Conservation (phyloP, 1,284 basidiomycete species). For the Pyrrhoderma lamaoense region DNA sequence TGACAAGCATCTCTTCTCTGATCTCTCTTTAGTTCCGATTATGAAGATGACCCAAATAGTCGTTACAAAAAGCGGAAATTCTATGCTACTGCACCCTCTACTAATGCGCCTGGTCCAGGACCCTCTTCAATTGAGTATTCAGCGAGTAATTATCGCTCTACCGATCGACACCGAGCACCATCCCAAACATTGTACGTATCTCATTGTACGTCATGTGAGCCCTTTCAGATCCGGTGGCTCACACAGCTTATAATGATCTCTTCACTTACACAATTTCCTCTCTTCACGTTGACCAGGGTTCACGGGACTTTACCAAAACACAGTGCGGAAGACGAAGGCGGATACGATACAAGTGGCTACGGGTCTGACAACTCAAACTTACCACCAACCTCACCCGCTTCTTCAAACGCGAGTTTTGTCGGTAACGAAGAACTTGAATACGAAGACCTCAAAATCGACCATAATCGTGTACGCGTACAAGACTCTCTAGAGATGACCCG, state of each 20-base stretch:
- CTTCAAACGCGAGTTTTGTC: background rate
- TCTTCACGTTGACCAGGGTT: background rate
- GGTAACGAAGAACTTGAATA: background rate
- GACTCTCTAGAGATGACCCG: too few species aligned
- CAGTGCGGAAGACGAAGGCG: background rate
- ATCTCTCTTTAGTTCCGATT: constrained; percentile 3
- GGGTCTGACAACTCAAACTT: constrained; percentile 2
- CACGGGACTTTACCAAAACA: background rate
- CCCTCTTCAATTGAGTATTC: background rate
- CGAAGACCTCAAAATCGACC: background rate
- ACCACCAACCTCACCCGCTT: constrained; percentile 5
- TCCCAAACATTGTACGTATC: too few species aligned
- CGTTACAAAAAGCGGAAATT: constrained; percentile 6
- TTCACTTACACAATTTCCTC: background rate
- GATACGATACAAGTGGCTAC: background rate
- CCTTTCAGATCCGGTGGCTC: background rate
- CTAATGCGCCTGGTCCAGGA: background rate
- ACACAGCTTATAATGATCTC: background rate
- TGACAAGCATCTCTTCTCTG: too few species aligned
- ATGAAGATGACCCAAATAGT: constrained; percentile 5
- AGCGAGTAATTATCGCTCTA: background rate
- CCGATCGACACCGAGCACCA: too few species aligned
- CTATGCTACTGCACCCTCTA: background rate
- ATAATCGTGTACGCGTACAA: background rate
- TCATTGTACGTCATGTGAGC: constrained; percentile 1